A percentile compares a stretch with the other conserved stretches of the same genome.
These are phyloP conservation scores for Recurvomyces mirabilis DNA, from an alignment of 495 filamentous ascomycete species.

Conservation along the genomic window DNA sequence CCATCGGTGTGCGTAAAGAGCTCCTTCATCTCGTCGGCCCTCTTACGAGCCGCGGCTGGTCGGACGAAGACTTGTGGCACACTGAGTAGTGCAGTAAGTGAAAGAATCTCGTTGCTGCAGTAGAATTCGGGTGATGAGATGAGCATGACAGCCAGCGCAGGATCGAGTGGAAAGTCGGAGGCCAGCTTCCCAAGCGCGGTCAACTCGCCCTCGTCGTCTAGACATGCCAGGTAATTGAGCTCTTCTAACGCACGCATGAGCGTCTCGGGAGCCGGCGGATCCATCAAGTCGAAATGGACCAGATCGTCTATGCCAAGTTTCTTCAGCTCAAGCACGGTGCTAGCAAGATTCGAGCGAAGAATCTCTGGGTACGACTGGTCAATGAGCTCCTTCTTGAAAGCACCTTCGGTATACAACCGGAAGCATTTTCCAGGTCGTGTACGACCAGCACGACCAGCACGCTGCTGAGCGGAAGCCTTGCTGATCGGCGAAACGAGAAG, in stretches of 20 bases:
- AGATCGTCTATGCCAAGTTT: constrained; percentile 93
- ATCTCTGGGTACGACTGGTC: constrained; percentile 95
- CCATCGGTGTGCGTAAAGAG: constrained; percentile 87
- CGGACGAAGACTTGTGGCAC: constrained; percentile 92
- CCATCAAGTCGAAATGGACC: constrained; percentile 98
- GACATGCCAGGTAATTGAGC: constrained; percentile 90
- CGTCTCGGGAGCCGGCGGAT: constrained; percentile 94
- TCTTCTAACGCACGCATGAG: constrained; percentile 98
- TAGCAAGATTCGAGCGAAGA: constrained; percentile 83
- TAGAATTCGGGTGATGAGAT: constrained; percentile 96
- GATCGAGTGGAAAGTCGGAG: constrained; percentile 93
- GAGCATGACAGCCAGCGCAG: constrained; percentile 91
- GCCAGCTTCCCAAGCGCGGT: constrained; percentile 77
- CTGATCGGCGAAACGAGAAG: constrained; percentile 92
- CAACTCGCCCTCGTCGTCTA: constrained; percentile 91
- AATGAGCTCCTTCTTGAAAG: constrained; percentile 97
- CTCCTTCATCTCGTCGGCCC: constrained; percentile 96
- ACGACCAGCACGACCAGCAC: constrained; percentile 57
- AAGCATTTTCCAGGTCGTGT: constrained; percentile 97
- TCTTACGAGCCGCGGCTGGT: constrained; percentile 68
- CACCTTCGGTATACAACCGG: constrained; percentile 84
- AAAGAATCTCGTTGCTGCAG: constrained; percentile 97
- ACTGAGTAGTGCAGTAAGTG: constrained; percentile 84
- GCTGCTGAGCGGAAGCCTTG: constrained; percentile 94
- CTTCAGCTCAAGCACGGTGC: constrained; percentile 91